These are phyloP conservation scores for Amoeboradix gromovi DNA, from an alignment of 371 early-diverging fungal species.

Conservation along the genomic window DNA sequence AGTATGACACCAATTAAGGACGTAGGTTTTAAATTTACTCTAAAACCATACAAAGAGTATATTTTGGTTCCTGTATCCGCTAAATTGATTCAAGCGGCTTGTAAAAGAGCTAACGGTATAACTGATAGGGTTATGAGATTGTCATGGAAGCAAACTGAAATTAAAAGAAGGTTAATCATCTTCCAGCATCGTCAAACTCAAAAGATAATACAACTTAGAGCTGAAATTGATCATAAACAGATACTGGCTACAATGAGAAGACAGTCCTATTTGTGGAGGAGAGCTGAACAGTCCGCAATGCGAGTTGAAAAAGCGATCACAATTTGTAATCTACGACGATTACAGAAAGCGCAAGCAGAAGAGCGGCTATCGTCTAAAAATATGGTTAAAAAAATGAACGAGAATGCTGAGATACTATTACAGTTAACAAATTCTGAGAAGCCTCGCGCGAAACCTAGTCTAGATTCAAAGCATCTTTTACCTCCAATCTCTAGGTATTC, in stretches of 20 bases:
- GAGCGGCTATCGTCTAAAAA: neutral
- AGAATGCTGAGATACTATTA: neutral
- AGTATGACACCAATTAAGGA: no score
- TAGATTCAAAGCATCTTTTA: constrained; percentile 2
- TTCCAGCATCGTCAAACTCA: constrained; percentile 2
- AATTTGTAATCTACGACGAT: neutral
- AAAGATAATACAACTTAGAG: neutral
- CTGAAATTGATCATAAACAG: neutral
- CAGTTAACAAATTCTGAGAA: neutral
- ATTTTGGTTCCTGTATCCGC: neutral
- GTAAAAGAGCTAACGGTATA: neutral
- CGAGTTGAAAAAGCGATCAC: neutral
- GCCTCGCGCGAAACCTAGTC: neutral
- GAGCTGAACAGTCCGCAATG: neutral
- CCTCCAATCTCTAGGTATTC: constrained; percentile 29
- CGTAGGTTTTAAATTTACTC: no score
- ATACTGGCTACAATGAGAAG: neutral
- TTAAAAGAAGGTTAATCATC: constrained; percentile 2
- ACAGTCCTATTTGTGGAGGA: neutral
- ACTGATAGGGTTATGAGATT: constrained; percentile 3
- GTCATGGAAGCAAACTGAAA: neutral
- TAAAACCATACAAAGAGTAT: no score
- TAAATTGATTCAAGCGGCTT: neutral
- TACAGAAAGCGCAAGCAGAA: neutral
- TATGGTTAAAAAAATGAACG: neutral